These are phyloP conservation scores for Cystobasidium ongulense DNA, from an alignment of 768 basidiomycete species.

Conservation along the genomic window DNA sequence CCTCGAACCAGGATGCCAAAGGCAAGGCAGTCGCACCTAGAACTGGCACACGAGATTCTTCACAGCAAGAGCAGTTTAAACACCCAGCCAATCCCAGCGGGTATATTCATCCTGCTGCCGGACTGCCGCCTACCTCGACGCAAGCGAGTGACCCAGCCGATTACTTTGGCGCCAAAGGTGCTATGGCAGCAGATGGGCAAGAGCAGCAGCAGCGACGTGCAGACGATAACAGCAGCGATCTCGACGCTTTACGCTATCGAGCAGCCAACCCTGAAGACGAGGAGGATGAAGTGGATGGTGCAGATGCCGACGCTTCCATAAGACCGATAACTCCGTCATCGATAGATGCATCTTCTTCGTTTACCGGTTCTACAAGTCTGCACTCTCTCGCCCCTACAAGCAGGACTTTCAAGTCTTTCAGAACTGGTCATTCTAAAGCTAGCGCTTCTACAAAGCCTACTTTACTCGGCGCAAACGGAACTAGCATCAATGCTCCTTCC, in stretches of 20 bases:
- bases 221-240: background rate
- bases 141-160: background rate
- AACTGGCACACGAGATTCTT: background rate
- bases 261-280: background rate
- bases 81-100: background rate
- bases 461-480: background rate
- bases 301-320: slow-evolving; percentile 15
- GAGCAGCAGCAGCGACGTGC: background rate
- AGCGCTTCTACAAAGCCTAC: slow-evolving; percentile 16
- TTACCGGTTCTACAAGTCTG: slow-evolving; percentile 9
- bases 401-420: slow-evolving; percentile 23
- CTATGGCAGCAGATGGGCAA: background rate
- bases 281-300: background rate
- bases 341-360: slow-evolving; percentile 12
- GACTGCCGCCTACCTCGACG: background rate
- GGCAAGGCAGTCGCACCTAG: background rate
- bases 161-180: background rate
- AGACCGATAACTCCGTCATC: slow-evolving; percentile 21
- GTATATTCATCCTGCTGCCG: background rate
- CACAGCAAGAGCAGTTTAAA: background rate
- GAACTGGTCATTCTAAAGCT: slow-evolving; percentile 7
- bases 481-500: background rate
- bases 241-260: background rate
- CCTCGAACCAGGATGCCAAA: background rate
- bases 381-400: slow-evolving; percentile 22